phyloP scores from a whole-genome alignment of 2,329 filamentous ascomycete species.

The Thermomyces lanuginosus region DNA sequence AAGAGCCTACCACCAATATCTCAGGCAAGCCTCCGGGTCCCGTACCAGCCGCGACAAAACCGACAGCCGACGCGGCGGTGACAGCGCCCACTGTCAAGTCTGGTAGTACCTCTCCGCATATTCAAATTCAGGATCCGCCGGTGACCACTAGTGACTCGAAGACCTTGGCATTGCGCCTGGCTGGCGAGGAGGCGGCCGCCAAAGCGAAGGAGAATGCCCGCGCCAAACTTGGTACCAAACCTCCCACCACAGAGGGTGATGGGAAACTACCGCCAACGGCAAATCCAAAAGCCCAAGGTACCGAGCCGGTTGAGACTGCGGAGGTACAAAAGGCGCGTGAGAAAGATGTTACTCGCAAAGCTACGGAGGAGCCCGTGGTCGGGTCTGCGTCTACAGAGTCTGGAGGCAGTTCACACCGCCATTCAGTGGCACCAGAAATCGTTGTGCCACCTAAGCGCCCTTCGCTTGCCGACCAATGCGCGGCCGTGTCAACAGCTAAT shows the following conservation, averaged over 20 bases:
- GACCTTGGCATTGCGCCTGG: conserved; percentile 28
- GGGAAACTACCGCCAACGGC: conserved; percentile 5
- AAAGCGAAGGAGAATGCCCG: conserved; percentile 19
- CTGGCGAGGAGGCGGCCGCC: conserved; percentile 24
- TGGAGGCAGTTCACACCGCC: conserved; percentile 10
- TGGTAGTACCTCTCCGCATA: conserved; percentile 16
- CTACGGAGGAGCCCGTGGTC: conserved; percentile 7
- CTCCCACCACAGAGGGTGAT: conserved; percentile 7
- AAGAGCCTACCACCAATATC: conserved; percentile 11
- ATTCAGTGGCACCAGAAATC: conserved; percentile 18
- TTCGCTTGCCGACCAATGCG: conserved; percentile 18
- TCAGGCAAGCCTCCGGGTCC: conserved; percentile 12
- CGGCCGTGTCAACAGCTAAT: conserved; percentile 23
- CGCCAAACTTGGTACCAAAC: conserved; percentile 7
- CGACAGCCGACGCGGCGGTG: conserved; percentile 2
- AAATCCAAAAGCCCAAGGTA: conserved; percentile 6
- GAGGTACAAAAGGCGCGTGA: conserved; percentile 7
- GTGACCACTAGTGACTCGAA: conserved; percentile 18
- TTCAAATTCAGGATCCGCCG: conserved; percentile 27
- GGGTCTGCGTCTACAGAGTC: conserved; percentile 4
- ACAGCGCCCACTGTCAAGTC: conserved; percentile 13
- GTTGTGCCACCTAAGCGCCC: conserved; percentile 14
- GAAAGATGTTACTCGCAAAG: conserved; percentile 4
- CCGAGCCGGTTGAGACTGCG: conserved; percentile 6
- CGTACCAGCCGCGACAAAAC: conserved; percentile 5